These are phyloP conservation scores for Paramarasmius palmivorus DNA, from an alignment of 1,284 basidiomycete species.

Conservation along the genomic window DNA sequence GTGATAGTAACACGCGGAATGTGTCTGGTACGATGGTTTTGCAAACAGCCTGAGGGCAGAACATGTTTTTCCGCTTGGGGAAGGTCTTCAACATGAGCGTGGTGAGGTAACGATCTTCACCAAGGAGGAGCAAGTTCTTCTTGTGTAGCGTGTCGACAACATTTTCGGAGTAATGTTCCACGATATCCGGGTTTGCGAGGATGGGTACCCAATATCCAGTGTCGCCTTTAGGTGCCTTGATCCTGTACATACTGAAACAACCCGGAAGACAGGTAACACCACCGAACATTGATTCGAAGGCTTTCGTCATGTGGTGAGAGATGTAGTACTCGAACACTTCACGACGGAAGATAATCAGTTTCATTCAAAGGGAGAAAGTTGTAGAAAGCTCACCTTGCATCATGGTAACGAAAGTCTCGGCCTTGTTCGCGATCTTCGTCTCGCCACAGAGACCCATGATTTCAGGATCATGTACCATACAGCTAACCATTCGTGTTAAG, in stretches of 20 bases:
- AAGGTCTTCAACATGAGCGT: constrained; percentile 97
- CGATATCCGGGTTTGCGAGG: constrained; percentile 95
- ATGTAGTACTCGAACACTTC: constrained; percentile 99
- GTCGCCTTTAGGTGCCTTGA: constrained; percentile 95
- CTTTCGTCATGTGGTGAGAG: constrained; percentile 98
- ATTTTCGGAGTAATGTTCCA: constrained; percentile 97
- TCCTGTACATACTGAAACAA: constrained; percentile 99
- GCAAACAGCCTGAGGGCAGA: constrained; percentile 97
- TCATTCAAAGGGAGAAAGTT: constrained; percentile 10
- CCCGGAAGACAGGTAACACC: constrained; percentile 99
- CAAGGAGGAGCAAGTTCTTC: constrained; percentile 96
- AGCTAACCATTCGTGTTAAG: constrained; percentile 88
- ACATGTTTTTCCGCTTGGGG: constrained; percentile 98
- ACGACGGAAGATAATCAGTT: constrained; percentile 15
- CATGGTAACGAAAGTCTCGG: constrained; percentile 97
- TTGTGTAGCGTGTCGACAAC: constrained; percentile 98
- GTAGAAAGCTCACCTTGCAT: constrained; percentile 79
- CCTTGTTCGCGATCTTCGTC: constrained; percentile 99
- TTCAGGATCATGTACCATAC: constrained; percentile 94
- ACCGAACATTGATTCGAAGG: constrained; percentile 99
- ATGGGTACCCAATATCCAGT: constrained; percentile 98
- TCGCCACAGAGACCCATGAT: constrained; percentile 99
- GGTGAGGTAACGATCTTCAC: constrained; percentile 98
- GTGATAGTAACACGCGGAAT: constrained; percentile 91
- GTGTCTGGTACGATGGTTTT: constrained; percentile 98